A percentile compares a stretch with the other conserved stretches of the same genome.
Conservation (phyloP, 345 rosid species). For the Draba incana region DNA sequence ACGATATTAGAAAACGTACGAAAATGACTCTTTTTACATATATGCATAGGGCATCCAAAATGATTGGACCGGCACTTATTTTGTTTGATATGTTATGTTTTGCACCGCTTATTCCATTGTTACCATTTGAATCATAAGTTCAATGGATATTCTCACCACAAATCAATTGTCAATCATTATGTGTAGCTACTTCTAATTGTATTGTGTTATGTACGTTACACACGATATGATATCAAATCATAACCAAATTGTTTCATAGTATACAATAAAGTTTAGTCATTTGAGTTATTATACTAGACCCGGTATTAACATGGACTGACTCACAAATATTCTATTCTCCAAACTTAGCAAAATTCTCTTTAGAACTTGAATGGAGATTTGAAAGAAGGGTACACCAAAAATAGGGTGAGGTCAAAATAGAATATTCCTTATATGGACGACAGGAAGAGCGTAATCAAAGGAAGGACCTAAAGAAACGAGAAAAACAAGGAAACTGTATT, state of each 20-base stretch:
- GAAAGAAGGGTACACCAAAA: conserved; percentile 19
- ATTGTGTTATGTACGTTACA: not conserved
- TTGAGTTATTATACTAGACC: not conserved
- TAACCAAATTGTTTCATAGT: not conserved
- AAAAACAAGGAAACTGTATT: conserved; percentile 25
- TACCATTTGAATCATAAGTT: not conserved
- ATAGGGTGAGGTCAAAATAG: conserved; percentile 35
- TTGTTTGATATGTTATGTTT: too few relatives aligned
- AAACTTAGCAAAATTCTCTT: conserved; percentile 7
- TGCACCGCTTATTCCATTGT: not conserved
- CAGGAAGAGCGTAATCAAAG: conserved; percentile 35
- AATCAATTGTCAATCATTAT: not conserved
- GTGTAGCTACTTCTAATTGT: not conserved
- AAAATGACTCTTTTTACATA: too few relatives aligned
- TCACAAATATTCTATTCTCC: conserved; percentile 8
- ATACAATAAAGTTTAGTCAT: not conserved
- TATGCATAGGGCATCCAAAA: too few relatives aligned
- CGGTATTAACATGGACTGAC: not conserved
- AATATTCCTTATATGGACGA: conserved; percentile 40
- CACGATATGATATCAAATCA: not conserved
- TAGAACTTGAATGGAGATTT: conserved; percentile 3
- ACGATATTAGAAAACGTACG: too few relatives aligned
- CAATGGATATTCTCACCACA: not conserved
- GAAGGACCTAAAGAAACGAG: conserved; percentile 35
- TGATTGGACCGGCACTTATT: too few relatives aligned